Base-by-base conservation (phyloP, 257 asterid genomes). In the Ajuga chamaepitys region DNA sequence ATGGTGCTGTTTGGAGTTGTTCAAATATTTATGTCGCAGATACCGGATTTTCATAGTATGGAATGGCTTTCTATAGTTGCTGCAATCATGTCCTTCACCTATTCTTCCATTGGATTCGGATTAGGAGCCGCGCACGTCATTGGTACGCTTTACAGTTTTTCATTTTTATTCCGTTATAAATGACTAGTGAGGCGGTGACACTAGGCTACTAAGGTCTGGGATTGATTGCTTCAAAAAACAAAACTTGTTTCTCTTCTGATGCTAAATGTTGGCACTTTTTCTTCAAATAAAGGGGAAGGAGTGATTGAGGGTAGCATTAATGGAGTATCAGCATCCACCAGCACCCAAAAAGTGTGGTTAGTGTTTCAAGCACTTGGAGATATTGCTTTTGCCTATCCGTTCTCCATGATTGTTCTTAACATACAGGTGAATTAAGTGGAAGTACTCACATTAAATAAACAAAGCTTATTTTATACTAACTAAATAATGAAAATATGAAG, bases 301-400 rank as follows among this genome's bases (percentile, higher is more conserved):
- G 88, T 77, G 66, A 63, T 87, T 9, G 66, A 73, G 71, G 96
- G 97, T 9, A 75, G 87, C 78, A 72, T 81, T 42, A 58, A 46
- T 42, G 95, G 96, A 47, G 68, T 75, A 62, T 74, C 90, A 50
- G 44, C 86, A 26, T 32, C 90, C 35, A 70, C 51, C 62, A 53
- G 73, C 16, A 70, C 68, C 20, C 64, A 82, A 40, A 90, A 82
- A 75, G 69, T 83, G 24, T 84, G 95, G 97, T 58, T 70, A 12
- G 68, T 83, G 50, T 75, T 80, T 66, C 85, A 88, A 67, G 95
- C 95, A n/a, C 72, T 88, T 20, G 97, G 96, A 55, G 77, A 82
- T 61, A 79, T 90, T 67, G 97, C 95, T 10, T 90, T 88, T 80
- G 81, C 97, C 52, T 87, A 80, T 69, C 87, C 90, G 18, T 90